Base-by-base conservation (phyloP, 192 early-diverging fungal genomes). In the Coemansia sp. region DNA sequence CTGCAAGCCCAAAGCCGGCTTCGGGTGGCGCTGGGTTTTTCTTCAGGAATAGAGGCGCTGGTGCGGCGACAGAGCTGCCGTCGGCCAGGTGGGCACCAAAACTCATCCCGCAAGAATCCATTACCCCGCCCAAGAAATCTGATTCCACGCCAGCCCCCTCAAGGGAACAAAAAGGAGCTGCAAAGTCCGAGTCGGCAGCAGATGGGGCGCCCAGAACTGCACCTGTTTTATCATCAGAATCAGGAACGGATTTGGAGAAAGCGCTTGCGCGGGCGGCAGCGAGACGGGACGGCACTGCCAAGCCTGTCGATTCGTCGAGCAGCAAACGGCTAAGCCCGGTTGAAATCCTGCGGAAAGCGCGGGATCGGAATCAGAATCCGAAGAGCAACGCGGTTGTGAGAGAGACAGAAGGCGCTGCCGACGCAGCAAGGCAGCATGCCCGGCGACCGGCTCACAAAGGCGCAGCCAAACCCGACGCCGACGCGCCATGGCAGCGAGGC, bases 271-370 rank as follows among this genome's bases (percentile, higher is more conserved):
- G 43, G 16, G 43, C 19, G 7, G 16, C 18, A 19, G 8, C 38
- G 8, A 40, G 12, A 40, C 16, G 8, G 12, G 43, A 7, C 3
- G 18, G 8, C 8, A 21, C 7, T 44, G 18, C 18, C n/a, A 21
- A 21, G 16, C 2, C 18, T n/a, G 19, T n/a, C 6, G 19, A 44
- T 7, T 38, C 52, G 9, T 28, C 43, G 44, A 43, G 33, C 58
- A 52, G 23, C 69, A 83, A 80, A 70, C 82, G 43, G 73, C 82
- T 68, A 83, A 84, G 64, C 84, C 87, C 35, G 85, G 90, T 55
- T n/a, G 43, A 44, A 19, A 44, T 44, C 8, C 19, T 44, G 1
- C 16, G 43, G 18, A 16, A 44, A 6, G 19, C 43, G 19, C 43
- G 43, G 19, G 43, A 44, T 12, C 4, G 8, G 43, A 44, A 19